phyloP scores from a whole-genome alignment of 257 asterid species.

The Phtheirospermum japonicum region DNA sequence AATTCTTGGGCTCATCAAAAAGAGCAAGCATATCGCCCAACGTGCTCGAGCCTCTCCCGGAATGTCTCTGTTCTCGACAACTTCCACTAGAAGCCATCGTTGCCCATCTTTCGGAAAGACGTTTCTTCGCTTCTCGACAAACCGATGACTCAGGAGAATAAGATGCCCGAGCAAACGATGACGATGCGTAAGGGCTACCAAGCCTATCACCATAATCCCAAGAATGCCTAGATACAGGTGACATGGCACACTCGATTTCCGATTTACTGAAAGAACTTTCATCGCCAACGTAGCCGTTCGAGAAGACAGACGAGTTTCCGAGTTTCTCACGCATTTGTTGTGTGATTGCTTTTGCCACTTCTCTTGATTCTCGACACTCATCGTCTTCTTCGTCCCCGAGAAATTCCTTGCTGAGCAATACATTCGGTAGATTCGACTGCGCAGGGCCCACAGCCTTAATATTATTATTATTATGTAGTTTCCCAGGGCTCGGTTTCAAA shows the following conservation, averaged over 20 bases:
- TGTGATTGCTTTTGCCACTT: conserved; percentile 54
- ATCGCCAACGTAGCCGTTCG: conserved; percentile 63
- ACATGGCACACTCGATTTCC: conserved; percentile 49
- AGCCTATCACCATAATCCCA: conserved; percentile 70
- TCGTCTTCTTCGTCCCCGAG: conserved; percentile 42
- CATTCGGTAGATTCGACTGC: conserved; percentile 34
- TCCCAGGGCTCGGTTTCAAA: conserved; percentile 66
- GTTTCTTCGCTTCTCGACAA: conserved; percentile 80
- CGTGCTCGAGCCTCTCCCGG: conserved; percentile 59
- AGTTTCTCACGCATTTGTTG: conserved; percentile 49
- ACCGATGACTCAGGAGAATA: conserved; percentile 79
- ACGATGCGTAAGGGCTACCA: conserved; percentile 60
- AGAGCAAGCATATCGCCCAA: conserved; percentile 92
- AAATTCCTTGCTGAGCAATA: conserved; percentile 36
- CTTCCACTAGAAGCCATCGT: conserved; percentile 60
- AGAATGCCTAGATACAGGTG: conserved; percentile 63
- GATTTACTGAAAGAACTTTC: conserved; percentile 72
- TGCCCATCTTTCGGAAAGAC: conserved; percentile 81
- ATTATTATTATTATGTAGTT: conserved; percentile 33
- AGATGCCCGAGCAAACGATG: conserved; percentile 66
- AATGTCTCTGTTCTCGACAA: conserved; percentile 56
- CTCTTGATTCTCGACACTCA: conserved; percentile 56
- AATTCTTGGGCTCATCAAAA: conserved; percentile 44
- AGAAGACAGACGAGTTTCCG: conserved; percentile 55
- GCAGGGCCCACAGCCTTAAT: conserved; percentile 38